phyloP scores from a whole-genome alignment of 495 filamentous ascomycete species.

The Annulohypoxylon stygium region DNA sequence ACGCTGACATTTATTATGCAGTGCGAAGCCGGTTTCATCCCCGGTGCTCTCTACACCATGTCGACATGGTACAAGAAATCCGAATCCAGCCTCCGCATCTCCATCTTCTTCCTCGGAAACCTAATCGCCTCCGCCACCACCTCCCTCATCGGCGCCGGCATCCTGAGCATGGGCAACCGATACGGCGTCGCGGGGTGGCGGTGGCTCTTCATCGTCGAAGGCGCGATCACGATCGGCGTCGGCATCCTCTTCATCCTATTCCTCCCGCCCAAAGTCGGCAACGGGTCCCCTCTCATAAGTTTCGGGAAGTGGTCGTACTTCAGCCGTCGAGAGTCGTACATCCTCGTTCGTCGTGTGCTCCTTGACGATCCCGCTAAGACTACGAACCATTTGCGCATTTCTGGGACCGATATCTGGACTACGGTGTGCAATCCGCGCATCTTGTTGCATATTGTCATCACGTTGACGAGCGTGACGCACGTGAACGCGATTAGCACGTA shows the following conservation, averaged over 20 bases:
- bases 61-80: conserved; percentile 71
- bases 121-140: conserved; percentile 65
- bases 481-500: conserved; percentile 62
- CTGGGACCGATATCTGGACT: conserved; percentile 56
- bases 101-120: conserved; percentile 68
- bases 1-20: conserved; percentile 17
- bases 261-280: conserved; percentile 59
- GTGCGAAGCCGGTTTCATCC: conserved; percentile 72
- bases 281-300: conserved; percentile 59
- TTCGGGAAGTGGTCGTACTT: conserved; percentile 58
- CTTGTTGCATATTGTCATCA: conserved; percentile 59
- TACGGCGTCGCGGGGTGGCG: conserved; percentile 68
- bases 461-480: conserved; percentile 54
- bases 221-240: conserved; percentile 65
- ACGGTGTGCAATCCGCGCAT: conserved; percentile 58
- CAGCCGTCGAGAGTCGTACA: conserved; percentile 53
- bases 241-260: conserved; percentile 64
- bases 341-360: conserved; percentile 54
- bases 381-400: conserved; percentile 58
- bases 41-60: conserved; percentile 69
- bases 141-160: conserved; percentile 65
- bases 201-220: conserved; percentile 73
- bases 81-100: conserved; percentile 67
- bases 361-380: conserved; percentile 55
- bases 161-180: conserved; percentile 65